Evolutionary conservation across 192 early-diverging fungal species (phyloP).

Genomic region (Coemansia sp.): DNA sequence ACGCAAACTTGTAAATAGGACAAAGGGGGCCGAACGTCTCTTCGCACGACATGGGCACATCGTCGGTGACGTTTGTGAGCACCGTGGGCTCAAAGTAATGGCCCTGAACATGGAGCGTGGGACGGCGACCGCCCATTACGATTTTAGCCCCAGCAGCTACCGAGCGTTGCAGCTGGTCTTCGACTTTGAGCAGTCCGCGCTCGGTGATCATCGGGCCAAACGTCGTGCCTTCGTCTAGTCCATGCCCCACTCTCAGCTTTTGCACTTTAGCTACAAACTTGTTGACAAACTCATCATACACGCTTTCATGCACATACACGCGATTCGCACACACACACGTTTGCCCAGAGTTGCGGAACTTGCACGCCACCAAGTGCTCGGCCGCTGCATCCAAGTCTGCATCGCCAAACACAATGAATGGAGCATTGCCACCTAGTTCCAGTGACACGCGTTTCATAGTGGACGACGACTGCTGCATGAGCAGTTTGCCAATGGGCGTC

Average conservation of each 20-base stretch:
- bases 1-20: constrained; percentile 70
- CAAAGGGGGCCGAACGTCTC: constrained; percentile 94
- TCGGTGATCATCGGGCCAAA: constrained; percentile 83
- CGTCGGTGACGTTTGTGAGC: constrained; percentile 63
- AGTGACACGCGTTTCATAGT: constrained; percentile 55
- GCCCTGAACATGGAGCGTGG: constrained; percentile 43
- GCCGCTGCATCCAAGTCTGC: constrained; percentile 51
- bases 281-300: constrained; percentile 66
- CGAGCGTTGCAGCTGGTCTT: constrained; percentile 69
- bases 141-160: constrained; percentile 69
- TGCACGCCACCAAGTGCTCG: constrained; percentile 36
- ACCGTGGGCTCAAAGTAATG: constrained; percentile 85
- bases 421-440: constrained; percentile 63
- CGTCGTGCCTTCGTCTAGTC: constrained; percentile 61
- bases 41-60: constrained; percentile 69
- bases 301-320: constrained; percentile 64
- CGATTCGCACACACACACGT: constrained; percentile 72
- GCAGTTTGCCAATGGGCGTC: constrained; percentile 51
- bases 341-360: constrained; percentile 71
- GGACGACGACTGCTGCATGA: constrained; percentile 53
- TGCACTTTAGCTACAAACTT: constrained; percentile 62
- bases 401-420: constrained; percentile 59
- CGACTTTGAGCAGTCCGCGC: constrained; percentile 67
- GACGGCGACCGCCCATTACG: constrained; percentile 61
- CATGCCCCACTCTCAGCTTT: constrained; percentile 71